Percentiles rank a stretch among this genome's conserved stretches.
These are phyloP conservation scores for Pistacia vera DNA, from an alignment of 345 rosid species.

Conservation along the genomic window DNA sequence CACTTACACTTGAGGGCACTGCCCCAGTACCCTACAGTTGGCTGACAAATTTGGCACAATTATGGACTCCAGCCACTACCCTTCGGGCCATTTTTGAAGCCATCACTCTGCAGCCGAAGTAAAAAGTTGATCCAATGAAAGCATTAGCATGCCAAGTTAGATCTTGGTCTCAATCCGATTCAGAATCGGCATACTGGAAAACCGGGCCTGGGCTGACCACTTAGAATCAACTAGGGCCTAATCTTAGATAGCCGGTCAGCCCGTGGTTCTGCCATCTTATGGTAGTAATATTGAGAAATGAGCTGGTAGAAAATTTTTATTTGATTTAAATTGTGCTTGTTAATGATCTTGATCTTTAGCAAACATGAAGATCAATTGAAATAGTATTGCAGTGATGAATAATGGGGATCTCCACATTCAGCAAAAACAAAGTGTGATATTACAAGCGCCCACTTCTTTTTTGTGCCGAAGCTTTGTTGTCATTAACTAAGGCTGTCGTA, in stretches of 20 bases:
- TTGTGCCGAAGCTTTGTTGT: background rate
- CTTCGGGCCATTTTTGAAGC: constrained; percentile 43
- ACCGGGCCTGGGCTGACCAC: constrained; percentile 32
- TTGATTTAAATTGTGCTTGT: too few relatives aligned
- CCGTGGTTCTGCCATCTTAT: too few relatives aligned
- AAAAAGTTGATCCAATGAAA: constrained; percentile 51
- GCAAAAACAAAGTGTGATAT: constrained; percentile 42
- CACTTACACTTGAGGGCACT: constrained; percentile 25
- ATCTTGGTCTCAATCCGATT: constrained; percentile 43
- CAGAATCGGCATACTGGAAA: constrained; percentile 49
- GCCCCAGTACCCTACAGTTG: background rate
- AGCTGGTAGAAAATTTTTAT: too few relatives aligned
- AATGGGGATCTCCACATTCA: background rate
- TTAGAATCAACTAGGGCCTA: constrained; percentile 30
- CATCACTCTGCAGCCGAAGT: constrained; percentile 75
- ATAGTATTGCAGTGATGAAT: too few relatives aligned
- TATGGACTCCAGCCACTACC: constrained; percentile 13
- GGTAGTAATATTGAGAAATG: too few relatives aligned
- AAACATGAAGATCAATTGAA: too few relatives aligned
- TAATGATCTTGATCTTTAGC: too few relatives aligned
- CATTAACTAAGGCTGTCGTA: too few relatives aligned
- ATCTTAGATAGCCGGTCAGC: too few relatives aligned
- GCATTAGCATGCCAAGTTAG: constrained; percentile 50
- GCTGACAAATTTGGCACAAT: constrained; percentile 24
- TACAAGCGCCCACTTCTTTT: constrained; percentile 35